Percentiles rank a stretch among this genome's conserved stretches.
Conservation (phyloP, 1,284 basidiomycete genomes). For the Malassezia sympodialis region DNA sequence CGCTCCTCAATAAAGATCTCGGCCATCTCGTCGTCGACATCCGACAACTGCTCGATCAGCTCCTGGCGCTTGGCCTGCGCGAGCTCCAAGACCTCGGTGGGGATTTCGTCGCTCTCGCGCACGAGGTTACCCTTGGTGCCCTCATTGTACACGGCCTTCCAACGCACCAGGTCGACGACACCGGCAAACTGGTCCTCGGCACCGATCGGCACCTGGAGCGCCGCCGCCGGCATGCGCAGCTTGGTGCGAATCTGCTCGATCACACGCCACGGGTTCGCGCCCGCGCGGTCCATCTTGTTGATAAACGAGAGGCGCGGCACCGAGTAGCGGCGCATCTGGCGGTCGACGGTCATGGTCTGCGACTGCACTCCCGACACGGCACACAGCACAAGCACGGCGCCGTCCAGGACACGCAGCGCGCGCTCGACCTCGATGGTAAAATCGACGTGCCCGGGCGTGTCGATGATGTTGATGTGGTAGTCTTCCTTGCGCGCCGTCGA, state of each 20-base stretch:
- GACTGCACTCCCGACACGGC: slow-evolving; percentile 93
- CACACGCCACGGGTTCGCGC: slow-evolving; percentile 92
- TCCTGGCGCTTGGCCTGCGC: slow-evolving; percentile 54
- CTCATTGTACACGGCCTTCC: slow-evolving; percentile 90
- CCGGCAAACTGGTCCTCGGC: slow-evolving; percentile 77
- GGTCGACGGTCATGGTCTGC: slow-evolving; percentile 97
- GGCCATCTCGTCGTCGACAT: slow-evolving; percentile 87
- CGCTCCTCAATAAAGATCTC: slow-evolving; percentile 74
- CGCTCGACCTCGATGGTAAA: slow-evolving; percentile 99
- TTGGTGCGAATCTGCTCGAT: slow-evolving; percentile 84
- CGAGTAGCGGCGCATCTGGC: slow-evolving; percentile 91
- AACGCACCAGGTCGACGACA: slow-evolving; percentile 84
- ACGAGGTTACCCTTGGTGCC: slow-evolving; percentile 81
- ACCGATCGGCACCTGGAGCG: slow-evolving; percentile 94
- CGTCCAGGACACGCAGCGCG: slow-evolving; percentile 88
- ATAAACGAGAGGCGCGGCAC: slow-evolving; percentile 94
- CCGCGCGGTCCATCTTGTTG: slow-evolving; percentile 99
- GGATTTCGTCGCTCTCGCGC: slow-evolving; percentile 80
- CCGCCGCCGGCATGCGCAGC: slow-evolving; percentile 81
- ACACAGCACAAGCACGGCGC: slow-evolving; percentile 90
- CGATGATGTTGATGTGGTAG: slow-evolving; percentile 95
- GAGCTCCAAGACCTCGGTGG: slow-evolving; percentile 56
- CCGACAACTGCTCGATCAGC: slow-evolving; percentile 86
- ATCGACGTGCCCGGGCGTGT: slow-evolving; percentile 99
- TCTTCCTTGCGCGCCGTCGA: slow-evolving; percentile 55